Base-by-base conservation (phyloP, 1,139 yeast genomes). In the Yamadazyma oceani region DNA sequence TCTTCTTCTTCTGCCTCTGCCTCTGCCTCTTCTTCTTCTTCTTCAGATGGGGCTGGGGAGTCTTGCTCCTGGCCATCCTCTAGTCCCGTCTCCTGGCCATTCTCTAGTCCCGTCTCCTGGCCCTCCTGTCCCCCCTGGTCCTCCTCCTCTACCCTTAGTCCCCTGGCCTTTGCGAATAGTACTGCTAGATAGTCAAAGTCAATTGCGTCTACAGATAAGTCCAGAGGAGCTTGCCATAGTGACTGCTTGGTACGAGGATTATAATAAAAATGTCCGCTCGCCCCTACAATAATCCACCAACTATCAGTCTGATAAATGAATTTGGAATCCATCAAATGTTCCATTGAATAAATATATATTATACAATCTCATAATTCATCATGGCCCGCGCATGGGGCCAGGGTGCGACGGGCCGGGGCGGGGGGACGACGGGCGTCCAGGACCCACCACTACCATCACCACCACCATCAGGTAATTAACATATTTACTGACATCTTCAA, bases 401-500 rank as follows among this genome's bases (percentile, higher is more conserved):
- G 5, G 5, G 21, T 8, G 21, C 21, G 21, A 8, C 5, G 21
- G 8, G 21, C 5, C 8, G 21, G n/a, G n/a, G n/a, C n/a, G n/a
- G n/a, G n/a, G n/a, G n/a, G n/a, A n/a, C n/a, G n/a, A n/a, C n/a
- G n/a, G n/a, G n/a, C n/a, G n/a, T n/a, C n/a, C n/a, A n/a, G n/a
- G n/a, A n/a, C n/a, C n/a, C n/a, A n/a, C n/a, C n/a, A n/a, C n/a
- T n/a, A n/a, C n/a, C n/a, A n/a, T n/a, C n/a, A n/a, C n/a, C n/a
- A n/a, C n/a, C n/a, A n/a, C n/a, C n/a, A 19, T 27, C 32, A 46
- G 41, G 75, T 70, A 14, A 71, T 72, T 40, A 71, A 50, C 74
- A 68, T 70, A 43, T 68, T 63, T n/a, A 71, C 76, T 10, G 70
- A 60, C 67, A 71, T 69, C 48, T 70, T 70, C 49, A 65, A 45